Conservation (phyloP, 2,329 filamentous ascomycete species). For the Pochonia chlamydosporia region DNA sequence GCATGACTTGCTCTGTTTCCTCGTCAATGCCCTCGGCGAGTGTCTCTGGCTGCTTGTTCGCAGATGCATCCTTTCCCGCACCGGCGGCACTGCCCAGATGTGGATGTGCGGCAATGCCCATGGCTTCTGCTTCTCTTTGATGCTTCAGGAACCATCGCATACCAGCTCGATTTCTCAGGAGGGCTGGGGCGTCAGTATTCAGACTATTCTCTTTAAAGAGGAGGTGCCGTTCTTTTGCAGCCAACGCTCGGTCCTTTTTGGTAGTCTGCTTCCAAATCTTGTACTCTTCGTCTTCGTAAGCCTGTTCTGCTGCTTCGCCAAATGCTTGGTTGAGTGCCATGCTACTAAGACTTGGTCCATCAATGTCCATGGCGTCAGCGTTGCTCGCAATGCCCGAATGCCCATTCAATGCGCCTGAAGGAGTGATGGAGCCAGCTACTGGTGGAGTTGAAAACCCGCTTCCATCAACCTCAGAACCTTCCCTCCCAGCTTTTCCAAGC, state of each 20-base stretch:
- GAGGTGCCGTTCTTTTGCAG: constrained; percentile 78
- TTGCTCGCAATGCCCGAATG: constrained; percentile 64
- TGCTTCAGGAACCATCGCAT: constrained; percentile 86
- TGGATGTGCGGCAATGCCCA: constrained; percentile 32
- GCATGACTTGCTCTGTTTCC: constrained; percentile 76
- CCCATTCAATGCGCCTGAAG: constrained; percentile 60
- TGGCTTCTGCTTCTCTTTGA: constrained; percentile 61
- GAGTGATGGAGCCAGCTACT: constrained; percentile 68
- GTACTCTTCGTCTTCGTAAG: constrained; percentile 87
- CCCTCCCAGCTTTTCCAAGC: constrained; percentile 50
- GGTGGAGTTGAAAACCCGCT: constrained; percentile 84
- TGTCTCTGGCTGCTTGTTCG: constrained; percentile 58
- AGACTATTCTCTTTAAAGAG: constrained; percentile 82
- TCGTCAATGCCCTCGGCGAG: constrained; percentile 93
- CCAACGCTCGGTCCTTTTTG: constrained; percentile 85
- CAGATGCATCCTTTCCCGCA: constrained; percentile 38
- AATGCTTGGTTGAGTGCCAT: constrained; percentile 59
- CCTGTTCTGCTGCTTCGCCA: constrained; percentile 64
- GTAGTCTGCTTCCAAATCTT: constrained; percentile 99
- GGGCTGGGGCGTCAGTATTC: constrained; percentile 80
- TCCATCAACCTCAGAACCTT: constrained; percentile 78
- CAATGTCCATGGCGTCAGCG: constrained; percentile 80
- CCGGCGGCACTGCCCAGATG: constrained; percentile 30
- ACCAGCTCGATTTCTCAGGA: constrained; percentile 76
- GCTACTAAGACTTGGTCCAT: constrained; percentile 65